These are phyloP conservation scores for Aspergillus latus DNA, from an alignment of 2,329 filamentous ascomycete genomes.

Conservation along the genomic window DNA sequence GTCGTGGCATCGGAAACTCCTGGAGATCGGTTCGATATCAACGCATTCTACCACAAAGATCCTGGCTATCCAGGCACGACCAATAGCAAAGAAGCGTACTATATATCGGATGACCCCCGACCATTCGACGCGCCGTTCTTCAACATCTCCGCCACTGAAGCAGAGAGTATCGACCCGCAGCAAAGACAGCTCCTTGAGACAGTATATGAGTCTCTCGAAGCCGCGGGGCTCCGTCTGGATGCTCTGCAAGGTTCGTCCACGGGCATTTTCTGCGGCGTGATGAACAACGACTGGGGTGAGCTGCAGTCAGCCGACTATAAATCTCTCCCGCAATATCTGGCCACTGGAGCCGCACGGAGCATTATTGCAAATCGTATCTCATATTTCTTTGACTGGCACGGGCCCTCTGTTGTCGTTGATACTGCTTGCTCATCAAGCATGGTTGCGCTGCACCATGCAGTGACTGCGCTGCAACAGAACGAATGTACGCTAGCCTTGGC, in stretches of 20 bases:
- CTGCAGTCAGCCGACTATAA: background rate
- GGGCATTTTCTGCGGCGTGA: background rate
- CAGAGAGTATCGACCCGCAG: slow-evolving; percentile 30
- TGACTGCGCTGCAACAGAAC: slow-evolving; percentile 6
- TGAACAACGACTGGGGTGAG: background rate
- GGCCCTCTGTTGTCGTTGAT: slow-evolving; percentile 18
- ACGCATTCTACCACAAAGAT: slow-evolving; percentile 24
- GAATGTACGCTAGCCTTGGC: background rate
- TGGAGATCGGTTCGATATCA: slow-evolving; percentile 18
- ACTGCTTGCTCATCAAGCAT: slow-evolving; percentile 21
- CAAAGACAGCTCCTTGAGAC: slow-evolving; percentile 31
- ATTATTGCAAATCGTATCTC: background rate
- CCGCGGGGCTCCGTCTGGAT: slow-evolving; percentile 11
- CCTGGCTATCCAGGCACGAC: slow-evolving; percentile 20
- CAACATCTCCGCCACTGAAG: slow-evolving; percentile 30
- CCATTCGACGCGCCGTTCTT: slow-evolving; percentile 37
- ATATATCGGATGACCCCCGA: slow-evolving; percentile 22
- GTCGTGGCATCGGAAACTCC: slow-evolving; percentile 14
- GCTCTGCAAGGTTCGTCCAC: background rate
- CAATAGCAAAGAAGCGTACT: slow-evolving; percentile 24
- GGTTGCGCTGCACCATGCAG: slow-evolving; percentile 19
- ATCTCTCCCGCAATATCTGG: background rate
- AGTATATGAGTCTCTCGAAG: slow-evolving; percentile 29
- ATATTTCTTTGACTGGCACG: slow-evolving; percentile 15
- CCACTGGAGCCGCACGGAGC: background rate